Base-by-base conservation (phyloP, 306 rosid species). In the Vigna angularis region DNA sequence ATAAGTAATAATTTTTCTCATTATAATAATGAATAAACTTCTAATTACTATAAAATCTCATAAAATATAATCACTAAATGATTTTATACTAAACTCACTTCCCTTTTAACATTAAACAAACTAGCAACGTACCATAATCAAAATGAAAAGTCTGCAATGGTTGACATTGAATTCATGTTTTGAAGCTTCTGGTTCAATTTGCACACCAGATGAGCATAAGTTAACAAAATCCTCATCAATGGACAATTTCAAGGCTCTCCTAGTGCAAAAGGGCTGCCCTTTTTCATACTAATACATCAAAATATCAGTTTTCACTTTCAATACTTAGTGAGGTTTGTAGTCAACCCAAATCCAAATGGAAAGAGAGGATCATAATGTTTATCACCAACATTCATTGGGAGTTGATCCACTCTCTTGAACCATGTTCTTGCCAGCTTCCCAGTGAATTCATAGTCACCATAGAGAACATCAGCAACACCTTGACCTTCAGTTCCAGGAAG, bases 401-500 rank as follows among this genome's bases (percentile, higher is more conserved):
- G 76, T 47, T 82, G 85, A 12, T 82, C 75, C 30, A 64, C 79
- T 7, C 48, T 77, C 79, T 71, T 82, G 65, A 82, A 82, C 85
- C 85, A 82, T 16, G 85, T 82, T 17, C 78, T 70, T 8, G 77
- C 72, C 17, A 82, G 51, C 75, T 82, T 77, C 16, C 85, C 85
- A 34, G 79, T 82, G 75, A 82, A 82, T 14, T 0, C 71, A 64
- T 30, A 76, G 55, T 82, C 79, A 16, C 85, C 85, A 7, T 51
- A 82, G n/a, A 82, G 73, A 30, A 70, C 55, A 0, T 82, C 85
- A 1, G 82, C 79, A 30, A 82, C 82, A 16, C 85, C 85, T 72
- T 77, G 85, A 24, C 85, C 82, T 66, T 76, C 85, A 8, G 96
- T 91, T 32, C 98, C 98, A 0, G 98, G 98, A 73, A 94, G 98